These are phyloP conservation scores for Starmerella sirachaensis DNA, from an alignment of 805 yeast species.

Conservation along the genomic window DNA sequence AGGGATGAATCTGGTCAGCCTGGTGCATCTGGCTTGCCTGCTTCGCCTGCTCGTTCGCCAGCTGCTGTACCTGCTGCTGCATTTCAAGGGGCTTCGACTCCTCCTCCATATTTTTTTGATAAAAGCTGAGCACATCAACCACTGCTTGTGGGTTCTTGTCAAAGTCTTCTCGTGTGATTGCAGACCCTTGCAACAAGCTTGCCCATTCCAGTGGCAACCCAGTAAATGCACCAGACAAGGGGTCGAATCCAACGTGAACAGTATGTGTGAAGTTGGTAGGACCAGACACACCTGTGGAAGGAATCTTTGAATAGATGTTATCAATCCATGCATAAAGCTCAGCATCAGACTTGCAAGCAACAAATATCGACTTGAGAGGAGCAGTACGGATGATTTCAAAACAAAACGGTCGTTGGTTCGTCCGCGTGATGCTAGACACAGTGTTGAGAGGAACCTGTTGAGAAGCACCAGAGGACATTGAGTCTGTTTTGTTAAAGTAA, in stretches of 20 bases:
- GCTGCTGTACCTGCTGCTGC: conserved; percentile 7
- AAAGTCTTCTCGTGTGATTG: conserved; percentile 79
- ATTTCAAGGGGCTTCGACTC: conserved; percentile 7
- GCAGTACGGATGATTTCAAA: conserved; percentile 50
- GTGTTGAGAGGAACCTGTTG: conserved; percentile 41
- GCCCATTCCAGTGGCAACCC: conserved; percentile 95
- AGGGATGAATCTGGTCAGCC: neutral
- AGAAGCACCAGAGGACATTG: conserved; percentile 18
- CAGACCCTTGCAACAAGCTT: conserved; percentile 64
- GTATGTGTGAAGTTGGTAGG: conserved; percentile 93
- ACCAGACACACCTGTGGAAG: conserved; percentile 52
- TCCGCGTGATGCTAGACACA: conserved; percentile 51
- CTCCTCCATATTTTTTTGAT: conserved; percentile 30
- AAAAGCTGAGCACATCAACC: conserved; percentile 78
- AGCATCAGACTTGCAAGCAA: conserved; percentile 63
- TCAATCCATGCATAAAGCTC: conserved; percentile 87
- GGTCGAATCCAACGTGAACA: conserved; percentile 88
- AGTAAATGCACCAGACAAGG: conserved; percentile 71
- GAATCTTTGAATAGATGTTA: conserved; percentile 44
- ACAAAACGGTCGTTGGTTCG: conserved; percentile 63
- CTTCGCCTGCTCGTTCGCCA: neutral
- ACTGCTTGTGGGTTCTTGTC: conserved; percentile 89
- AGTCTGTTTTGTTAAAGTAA: conserved; percentile 61
- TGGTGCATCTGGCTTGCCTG: neutral
- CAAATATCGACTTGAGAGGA: conserved; percentile 49